A percentile compares a stretch with the other conserved stretches of the same genome.
These are phyloP conservation scores for Stagonosporopsis tanaceti DNA, from an alignment of 2,329 filamentous ascomycete species.

Conservation along the genomic window DNA sequence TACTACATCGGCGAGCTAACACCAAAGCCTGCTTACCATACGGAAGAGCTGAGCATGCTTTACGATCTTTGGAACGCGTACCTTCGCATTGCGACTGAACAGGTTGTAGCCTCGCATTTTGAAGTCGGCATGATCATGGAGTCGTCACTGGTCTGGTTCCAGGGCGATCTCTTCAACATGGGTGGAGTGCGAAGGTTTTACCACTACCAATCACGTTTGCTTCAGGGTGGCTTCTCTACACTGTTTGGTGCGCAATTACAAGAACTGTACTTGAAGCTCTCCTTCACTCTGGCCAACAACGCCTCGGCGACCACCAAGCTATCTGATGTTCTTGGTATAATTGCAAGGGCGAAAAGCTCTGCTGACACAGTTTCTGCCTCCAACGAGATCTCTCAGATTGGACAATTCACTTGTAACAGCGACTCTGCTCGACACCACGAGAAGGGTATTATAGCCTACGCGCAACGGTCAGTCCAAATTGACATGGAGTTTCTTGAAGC, in stretches of 20 bases:
- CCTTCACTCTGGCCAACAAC: slow-evolving; percentile 35
- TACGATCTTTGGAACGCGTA: slow-evolving; percentile 37
- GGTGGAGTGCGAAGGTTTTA: slow-evolving; percentile 38
- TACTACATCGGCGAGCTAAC: slow-evolving; percentile 37
- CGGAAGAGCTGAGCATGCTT: slow-evolving; percentile 33
- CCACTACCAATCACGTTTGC: slow-evolving; percentile 36
- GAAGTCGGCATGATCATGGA: slow-evolving; percentile 37
- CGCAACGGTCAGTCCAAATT: slow-evolving; percentile 58
- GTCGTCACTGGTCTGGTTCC: slow-evolving; percentile 35
- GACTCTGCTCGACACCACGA: slow-evolving; percentile 61
- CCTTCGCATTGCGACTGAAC: slow-evolving; percentile 31
- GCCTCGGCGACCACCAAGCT: slow-evolving; percentile 45
- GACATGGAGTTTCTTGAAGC: slow-evolving; percentile 64
- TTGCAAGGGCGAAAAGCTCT: slow-evolving; percentile 56
- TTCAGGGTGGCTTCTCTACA: slow-evolving; percentile 33
- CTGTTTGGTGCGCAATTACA: slow-evolving; percentile 37
- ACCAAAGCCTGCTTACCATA: slow-evolving; percentile 30
- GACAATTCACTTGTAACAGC: slow-evolving; percentile 59
- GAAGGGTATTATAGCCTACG: slow-evolving; percentile 61
- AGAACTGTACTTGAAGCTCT: slow-evolving; percentile 37
- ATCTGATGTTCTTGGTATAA: slow-evolving; percentile 57
- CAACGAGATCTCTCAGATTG: slow-evolving; percentile 60
- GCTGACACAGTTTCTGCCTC: slow-evolving; percentile 57
- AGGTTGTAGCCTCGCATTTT: slow-evolving; percentile 33
- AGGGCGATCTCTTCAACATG: slow-evolving; percentile 38